Evolutionary conservation across 768 basidiomycete genomes (phyloP).

Genomic region (Macrolepiota albuminosa): DNA sequence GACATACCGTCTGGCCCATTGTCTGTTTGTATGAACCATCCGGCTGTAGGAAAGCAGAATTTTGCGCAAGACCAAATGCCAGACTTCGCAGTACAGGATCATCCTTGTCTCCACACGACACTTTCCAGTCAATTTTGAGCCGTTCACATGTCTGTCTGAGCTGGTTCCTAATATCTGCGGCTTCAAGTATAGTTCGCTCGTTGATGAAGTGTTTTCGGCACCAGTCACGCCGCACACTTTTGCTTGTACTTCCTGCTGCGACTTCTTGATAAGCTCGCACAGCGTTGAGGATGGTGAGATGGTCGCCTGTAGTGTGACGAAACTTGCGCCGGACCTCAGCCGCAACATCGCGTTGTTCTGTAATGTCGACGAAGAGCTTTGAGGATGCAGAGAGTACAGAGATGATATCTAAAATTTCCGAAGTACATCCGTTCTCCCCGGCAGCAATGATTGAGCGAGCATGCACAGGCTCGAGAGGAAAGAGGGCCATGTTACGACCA

Average conservation of each 20-base stretch:
- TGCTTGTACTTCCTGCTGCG: slow-evolving; percentile 35
- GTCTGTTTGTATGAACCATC: slow-evolving; percentile 86
- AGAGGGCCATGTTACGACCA: slow-evolving; percentile 82
- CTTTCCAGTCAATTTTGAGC: slow-evolving; percentile 53
- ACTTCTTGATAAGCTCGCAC: slow-evolving; percentile 76
- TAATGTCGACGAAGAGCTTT: slow-evolving; percentile 74
- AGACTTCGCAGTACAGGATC: slow-evolving; percentile 70
- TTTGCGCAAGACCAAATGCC: slow-evolving; percentile 72
- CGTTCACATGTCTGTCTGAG: slow-evolving; percentile 61
- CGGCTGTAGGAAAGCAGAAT: slow-evolving; percentile 78
- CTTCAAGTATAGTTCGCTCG: slow-evolving; percentile 74
- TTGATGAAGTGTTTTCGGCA: slow-evolving; percentile 82
- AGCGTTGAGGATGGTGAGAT: slow-evolving; percentile 86
- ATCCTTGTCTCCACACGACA: slow-evolving; percentile 57
- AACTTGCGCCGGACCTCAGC: slow-evolving; percentile 73
- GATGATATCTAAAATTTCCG: slow-evolving; percentile 80
- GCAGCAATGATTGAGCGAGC: slow-evolving; percentile 81
- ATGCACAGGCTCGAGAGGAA: slow-evolving; percentile 86
- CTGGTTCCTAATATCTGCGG: slow-evolving; percentile 77
- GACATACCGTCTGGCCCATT: slow-evolving; percentile 62
- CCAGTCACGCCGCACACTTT: slow-evolving; percentile 61
- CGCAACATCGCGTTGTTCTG: slow-evolving; percentile 70
- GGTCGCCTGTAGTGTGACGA: slow-evolving; percentile 82
- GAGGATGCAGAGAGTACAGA: slow-evolving; percentile 80
- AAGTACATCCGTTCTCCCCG: slow-evolving; percentile 62